Evolutionary conservation across 2,329 filamentous ascomycete species (phyloP).

Genomic region (Mariannaea sp.): DNA sequence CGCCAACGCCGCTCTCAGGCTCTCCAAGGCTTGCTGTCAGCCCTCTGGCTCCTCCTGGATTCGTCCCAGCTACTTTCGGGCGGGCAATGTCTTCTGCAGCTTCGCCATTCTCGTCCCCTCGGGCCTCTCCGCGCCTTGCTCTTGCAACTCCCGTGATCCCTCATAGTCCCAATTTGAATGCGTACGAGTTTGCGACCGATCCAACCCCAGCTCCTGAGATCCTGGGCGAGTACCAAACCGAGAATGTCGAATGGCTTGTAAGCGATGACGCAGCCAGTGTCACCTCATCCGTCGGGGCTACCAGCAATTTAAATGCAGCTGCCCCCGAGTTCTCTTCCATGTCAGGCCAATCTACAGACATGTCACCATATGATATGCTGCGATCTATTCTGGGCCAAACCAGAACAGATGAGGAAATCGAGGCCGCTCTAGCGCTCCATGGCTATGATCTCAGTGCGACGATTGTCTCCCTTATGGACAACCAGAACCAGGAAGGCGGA

Average conservation of each 20-base stretch:
- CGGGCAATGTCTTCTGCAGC: slow-evolving; percentile 78
- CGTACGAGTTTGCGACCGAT: slow-evolving; percentile 90
- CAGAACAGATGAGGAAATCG: slow-evolving; percentile 91
- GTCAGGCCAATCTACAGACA: slow-evolving; percentile 74
- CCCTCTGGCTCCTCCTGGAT: slow-evolving; percentile 82
- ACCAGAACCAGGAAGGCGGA: slow-evolving; percentile 53
- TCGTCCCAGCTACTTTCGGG: slow-evolving; percentile 74
- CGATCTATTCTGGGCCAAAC: slow-evolving; percentile 91
- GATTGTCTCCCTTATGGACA: slow-evolving; percentile 85
- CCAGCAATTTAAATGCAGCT: slow-evolving; percentile 75
- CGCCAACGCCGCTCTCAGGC: slow-evolving; percentile 78
- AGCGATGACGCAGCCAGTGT: slow-evolving; percentile 84
- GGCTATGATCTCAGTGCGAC: slow-evolving; percentile 94
- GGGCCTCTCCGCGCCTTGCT: slow-evolving; percentile 87
- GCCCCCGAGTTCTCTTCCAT: slow-evolving; percentile 75
- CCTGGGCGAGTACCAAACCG: slow-evolving; percentile 87
- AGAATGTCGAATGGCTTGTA: slow-evolving; percentile 97
- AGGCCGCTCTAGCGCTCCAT: slow-evolving; percentile 84
- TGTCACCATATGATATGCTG: slow-evolving; percentile 98
- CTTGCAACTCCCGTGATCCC: slow-evolving; percentile 90
- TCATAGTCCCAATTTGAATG: slow-evolving; percentile 90
- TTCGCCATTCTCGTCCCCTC: slow-evolving; percentile 92
- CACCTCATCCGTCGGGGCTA: slow-evolving; percentile 71
- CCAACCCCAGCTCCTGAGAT: slow-evolving; percentile 80
- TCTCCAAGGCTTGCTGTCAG: slow-evolving; percentile 83